Conservation (phyloP, 345 rosid genomes). For the Gossypium ekmanianum region DNA sequence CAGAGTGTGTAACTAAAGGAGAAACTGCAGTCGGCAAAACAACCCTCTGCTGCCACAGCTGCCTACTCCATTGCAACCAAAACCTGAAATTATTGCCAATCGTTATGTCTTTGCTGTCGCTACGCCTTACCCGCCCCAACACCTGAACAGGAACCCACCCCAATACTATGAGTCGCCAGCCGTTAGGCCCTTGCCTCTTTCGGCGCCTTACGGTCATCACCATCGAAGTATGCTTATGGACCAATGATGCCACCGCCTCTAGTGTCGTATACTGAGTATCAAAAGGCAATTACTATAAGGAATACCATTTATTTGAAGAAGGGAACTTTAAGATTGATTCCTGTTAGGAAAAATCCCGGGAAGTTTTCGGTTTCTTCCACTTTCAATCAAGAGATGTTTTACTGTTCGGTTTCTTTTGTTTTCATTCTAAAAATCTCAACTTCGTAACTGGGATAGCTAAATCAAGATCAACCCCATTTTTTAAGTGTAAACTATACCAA, state of each 20-base stretch:
- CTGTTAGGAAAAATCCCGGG: constrained; percentile 56
- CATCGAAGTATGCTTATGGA: constrained; percentile 43
- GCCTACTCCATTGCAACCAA: constrained; percentile 50
- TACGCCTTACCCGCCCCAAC: constrained; percentile 71
- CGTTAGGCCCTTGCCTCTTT: constrained; percentile 48
- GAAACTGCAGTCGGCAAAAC: constrained; percentile 41
- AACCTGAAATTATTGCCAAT: constrained; percentile 62
- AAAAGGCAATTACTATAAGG: constrained; percentile 70
- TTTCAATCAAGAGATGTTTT: constrained; percentile 19
- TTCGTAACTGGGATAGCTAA: too few relatives aligned
- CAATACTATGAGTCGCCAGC: constrained; percentile 57
- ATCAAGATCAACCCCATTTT: too few relatives aligned
- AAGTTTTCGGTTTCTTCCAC: constrained; percentile 64
- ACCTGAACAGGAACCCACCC: constrained; percentile 43
- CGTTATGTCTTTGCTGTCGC: constrained; percentile 81
- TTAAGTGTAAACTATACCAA: too few relatives aligned
- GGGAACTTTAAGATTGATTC: constrained; percentile 58
- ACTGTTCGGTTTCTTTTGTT: too few relatives aligned
- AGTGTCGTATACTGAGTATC: constrained; percentile 62
- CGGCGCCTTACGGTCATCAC: constrained; percentile 63
- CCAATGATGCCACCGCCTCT: constrained; percentile 43
- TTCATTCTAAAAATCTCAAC: too few relatives aligned
- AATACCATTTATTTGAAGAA: constrained; percentile 79
- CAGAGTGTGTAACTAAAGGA: constrained; percentile 50
- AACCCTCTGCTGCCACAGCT: constrained; percentile 32